Conservation (phyloP, 331 rosid genomes). For the Rosa hybrid region DNA sequence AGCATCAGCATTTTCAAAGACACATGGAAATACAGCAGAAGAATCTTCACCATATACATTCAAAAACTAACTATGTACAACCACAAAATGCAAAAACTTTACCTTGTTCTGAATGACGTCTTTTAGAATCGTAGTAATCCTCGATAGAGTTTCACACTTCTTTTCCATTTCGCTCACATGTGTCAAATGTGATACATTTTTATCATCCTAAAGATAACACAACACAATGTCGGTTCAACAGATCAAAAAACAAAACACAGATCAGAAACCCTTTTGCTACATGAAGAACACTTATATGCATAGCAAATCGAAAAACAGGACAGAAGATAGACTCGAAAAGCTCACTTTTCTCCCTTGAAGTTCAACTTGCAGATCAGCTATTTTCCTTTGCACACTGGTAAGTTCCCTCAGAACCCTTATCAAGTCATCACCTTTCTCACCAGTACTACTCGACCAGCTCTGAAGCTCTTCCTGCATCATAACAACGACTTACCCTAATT, state of each 20-base stretch:
- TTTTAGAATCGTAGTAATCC: conserved; percentile 82
- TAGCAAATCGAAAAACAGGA: not conserved
- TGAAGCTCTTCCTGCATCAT: conserved; percentile 64
- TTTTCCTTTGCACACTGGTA: conserved; percentile 77
- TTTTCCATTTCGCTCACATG: conserved; percentile 91
- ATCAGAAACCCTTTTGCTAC: not conserved
- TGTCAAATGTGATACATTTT: conserved; percentile 82
- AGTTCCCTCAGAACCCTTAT: conserved; percentile 84
- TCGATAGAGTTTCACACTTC: conserved; percentile 76
- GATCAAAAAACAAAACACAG: not conserved
- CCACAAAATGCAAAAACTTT: conserved; percentile 9
- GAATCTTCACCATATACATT: not conserved
- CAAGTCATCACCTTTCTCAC: conserved; percentile 79
- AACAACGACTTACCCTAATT: not conserved
- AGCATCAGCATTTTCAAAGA: not conserved
- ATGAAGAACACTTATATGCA: not conserved
- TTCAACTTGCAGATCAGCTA: conserved; percentile 75
- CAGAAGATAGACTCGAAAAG: not conserved
- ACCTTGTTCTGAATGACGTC: conserved; percentile 97
- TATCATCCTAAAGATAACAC: conserved; percentile 65
- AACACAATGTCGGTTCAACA: conserved; percentile 19
- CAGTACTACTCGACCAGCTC: conserved; percentile 44
- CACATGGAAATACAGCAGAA: not conserved
- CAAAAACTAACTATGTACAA: conserved; percentile 19
- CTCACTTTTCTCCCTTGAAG: conserved; percentile 78